phyloP scores from a whole-genome alignment of 1,284 basidiomycete species.

The Cryptococcus sp. region DNA sequence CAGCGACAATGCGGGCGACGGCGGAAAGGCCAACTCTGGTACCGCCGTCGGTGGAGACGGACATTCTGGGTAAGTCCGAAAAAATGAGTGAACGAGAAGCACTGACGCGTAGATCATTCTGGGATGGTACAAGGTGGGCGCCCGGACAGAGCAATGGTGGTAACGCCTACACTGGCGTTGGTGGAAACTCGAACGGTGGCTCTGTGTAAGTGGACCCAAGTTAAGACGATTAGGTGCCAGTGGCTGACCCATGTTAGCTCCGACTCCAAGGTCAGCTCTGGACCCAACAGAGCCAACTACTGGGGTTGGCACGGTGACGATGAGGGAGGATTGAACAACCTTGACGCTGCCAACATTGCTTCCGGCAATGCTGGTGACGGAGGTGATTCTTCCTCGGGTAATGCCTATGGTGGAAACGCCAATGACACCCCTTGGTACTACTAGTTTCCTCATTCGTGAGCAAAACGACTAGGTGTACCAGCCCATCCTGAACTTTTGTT shows the following conservation, averaged over 20 bases:
- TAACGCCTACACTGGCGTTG: conserved; percentile 30
- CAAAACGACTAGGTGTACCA: too few species aligned
- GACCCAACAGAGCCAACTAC: conserved; percentile 6
- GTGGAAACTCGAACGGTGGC: conserved; percentile 28
- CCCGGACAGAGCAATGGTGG: conserved; percentile 12
- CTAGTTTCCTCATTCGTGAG: too few species aligned
- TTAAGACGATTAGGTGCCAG: too few species aligned
- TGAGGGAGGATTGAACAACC: conserved; percentile 4
- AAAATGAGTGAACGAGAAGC: too few species aligned
- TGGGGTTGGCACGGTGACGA: conserved; percentile 8
- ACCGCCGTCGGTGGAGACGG: conserved; percentile 22
- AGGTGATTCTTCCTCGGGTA: conserved; percentile 29
- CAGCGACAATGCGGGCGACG: conserved; percentile 24
- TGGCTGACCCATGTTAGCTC: too few species aligned
- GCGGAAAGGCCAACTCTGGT: conserved; percentile 25
- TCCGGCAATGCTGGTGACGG: conserved; percentile 24
- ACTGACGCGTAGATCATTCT: too few species aligned
- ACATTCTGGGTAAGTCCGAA: conserved; percentile 11
- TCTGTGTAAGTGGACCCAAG: conserved; percentile 24
- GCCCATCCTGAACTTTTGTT: too few species aligned
- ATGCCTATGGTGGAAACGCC: conserved; percentile 20
- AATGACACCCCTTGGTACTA: neutral
- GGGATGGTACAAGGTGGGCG: too few species aligned
- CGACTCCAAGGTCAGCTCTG: conserved; percentile 1
- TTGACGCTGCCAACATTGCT: conserved; percentile 18